Evolutionary conservation across 2,329 filamentous ascomycete genomes (phyloP).

Genomic region (Fusarium xylarioides): DNA sequence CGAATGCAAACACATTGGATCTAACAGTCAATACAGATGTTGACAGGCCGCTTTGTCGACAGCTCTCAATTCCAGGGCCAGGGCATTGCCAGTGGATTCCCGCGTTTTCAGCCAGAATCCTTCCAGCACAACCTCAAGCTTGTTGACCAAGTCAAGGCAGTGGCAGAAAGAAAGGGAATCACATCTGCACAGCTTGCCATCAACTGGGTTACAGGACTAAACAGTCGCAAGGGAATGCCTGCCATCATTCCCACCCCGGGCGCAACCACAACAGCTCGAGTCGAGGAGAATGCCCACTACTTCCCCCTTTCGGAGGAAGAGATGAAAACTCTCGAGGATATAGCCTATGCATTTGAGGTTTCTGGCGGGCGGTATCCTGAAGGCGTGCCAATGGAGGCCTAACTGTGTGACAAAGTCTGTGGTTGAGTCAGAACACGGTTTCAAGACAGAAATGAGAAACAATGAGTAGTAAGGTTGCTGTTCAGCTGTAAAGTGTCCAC

Average conservation of each 20-base stretch:
- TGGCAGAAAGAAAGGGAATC: constrained; percentile 68
- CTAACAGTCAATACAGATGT: constrained; percentile 40
- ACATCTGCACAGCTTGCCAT: constrained; percentile 73
- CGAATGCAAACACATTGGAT: not conserved
- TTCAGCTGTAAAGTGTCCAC: constrained; percentile 48
- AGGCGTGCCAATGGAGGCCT: constrained; percentile 49
- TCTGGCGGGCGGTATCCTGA: constrained; percentile 60
- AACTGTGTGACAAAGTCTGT: constrained; percentile 4
- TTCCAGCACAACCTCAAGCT: constrained; percentile 73
- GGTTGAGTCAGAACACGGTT: constrained; percentile 17
- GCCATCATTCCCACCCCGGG: constrained; percentile 73
- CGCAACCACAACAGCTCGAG: constrained; percentile 63
- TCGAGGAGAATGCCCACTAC: constrained; percentile 67
- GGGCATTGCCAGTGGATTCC: constrained; percentile 47
- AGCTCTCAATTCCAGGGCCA: constrained; percentile 35
- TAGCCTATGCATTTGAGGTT: constrained; percentile 59
- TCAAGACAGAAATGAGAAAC: not conserved
- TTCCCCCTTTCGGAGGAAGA: constrained; percentile 61
- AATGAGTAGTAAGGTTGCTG: constrained; percentile 4
- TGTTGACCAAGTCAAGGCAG: constrained; percentile 62
- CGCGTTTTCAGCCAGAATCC: constrained; percentile 69
- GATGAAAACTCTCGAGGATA: constrained; percentile 57
- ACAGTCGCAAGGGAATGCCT: constrained; percentile 61
- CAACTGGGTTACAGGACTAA: constrained; percentile 66
- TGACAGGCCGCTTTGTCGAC: constrained; percentile 43